A percentile compares a stretch with the other conserved stretches of the same genome.
phyloP scores from a whole-genome alignment of 179 eudicot genomes.

The Gypsophila paniculata region DNA sequence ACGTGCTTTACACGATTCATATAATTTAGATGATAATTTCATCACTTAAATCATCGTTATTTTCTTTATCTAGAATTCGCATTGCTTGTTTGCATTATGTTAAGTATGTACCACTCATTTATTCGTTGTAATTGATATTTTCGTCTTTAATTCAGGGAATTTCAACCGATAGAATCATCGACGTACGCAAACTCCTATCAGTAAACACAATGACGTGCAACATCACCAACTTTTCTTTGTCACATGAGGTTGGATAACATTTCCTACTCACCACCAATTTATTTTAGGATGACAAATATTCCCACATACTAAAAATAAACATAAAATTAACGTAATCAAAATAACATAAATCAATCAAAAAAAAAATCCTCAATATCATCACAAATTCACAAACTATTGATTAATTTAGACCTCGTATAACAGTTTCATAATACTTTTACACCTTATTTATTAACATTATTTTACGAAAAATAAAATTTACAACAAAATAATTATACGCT shows the following conservation, averaged over 20 bases:
- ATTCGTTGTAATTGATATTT: background rate
- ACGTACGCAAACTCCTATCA: conserved; percentile 65
- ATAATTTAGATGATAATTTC: background rate
- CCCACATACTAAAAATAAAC: background rate
- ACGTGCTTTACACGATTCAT: conserved; percentile 13
- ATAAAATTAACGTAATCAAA: background rate
- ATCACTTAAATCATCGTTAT: conserved; percentile 7
- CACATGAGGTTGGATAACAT: conserved; percentile 65
- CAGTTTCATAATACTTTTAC: no score
- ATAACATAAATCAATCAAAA: background rate
- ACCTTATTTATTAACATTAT: no score
- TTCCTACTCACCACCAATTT: background rate
- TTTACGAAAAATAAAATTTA: no score
- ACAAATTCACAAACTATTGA: no score
- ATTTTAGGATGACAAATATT: background rate
- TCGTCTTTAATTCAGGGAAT: conserved; percentile 56
- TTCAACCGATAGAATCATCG: conserved; percentile 86
- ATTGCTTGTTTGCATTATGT: background rate
- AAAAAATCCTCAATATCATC: background rate
- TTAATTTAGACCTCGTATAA: no score
- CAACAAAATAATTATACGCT: no score
- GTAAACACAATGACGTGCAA: conserved; percentile 65
- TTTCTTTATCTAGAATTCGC: conserved; percentile 14
- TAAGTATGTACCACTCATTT: background rate
- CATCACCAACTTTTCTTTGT: conserved; percentile 71